These are phyloP conservation scores for Penicillium brasilianum DNA, from an alignment of 2,329 filamentous ascomycete species.

Conservation along the genomic window DNA sequence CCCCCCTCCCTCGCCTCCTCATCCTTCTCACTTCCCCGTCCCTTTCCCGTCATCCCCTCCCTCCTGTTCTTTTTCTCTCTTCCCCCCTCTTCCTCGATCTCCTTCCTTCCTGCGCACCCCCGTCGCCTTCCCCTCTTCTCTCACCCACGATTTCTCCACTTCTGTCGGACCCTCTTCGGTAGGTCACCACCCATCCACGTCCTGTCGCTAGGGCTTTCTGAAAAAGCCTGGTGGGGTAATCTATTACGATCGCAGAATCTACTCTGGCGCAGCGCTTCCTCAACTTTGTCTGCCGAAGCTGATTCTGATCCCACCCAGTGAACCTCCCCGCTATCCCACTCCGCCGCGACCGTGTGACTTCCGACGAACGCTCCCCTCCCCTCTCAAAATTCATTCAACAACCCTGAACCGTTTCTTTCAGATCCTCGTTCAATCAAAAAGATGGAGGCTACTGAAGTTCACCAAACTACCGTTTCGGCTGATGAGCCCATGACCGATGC, in stretches of 20 bases:
- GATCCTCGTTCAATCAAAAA: conserved; percentile 24
- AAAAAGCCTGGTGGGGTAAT: conserved; percentile 2
- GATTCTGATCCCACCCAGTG: conserved; percentile 14
- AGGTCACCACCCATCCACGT: conserved; percentile 18
- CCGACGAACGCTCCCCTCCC: conserved; percentile 12
- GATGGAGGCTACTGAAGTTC: conserved; percentile 67
- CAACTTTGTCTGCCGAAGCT: conserved; percentile 23
- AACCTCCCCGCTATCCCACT: conserved; percentile 18
- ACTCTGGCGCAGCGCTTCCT: conserved; percentile 6
- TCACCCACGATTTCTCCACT: conserved; percentile 34
- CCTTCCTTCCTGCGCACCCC: conserved; percentile 20
- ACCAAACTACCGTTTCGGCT: conserved; percentile 59
- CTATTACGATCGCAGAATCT: conserved; percentile 5
- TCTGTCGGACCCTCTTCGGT: conserved; percentile 31
- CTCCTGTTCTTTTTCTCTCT: conserved; percentile 22
- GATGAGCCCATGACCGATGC: conserved; percentile 66
- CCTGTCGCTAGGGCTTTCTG: conserved; percentile 8
- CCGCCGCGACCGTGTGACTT: conserved; percentile 27
- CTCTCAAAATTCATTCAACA: conserved; percentile 21
- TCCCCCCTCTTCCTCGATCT: conserved; percentile 13
- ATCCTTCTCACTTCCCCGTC: conserved; percentile 26
- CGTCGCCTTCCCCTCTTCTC: conserved; percentile 25
- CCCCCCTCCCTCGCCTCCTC: conserved; percentile 24
- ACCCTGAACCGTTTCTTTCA: conserved; percentile 32
- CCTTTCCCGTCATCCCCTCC: conserved; percentile 30